phyloP scores from a whole-genome alignment of 352 stramenopile genomes.

The Pythium phragmiticola region DNA sequence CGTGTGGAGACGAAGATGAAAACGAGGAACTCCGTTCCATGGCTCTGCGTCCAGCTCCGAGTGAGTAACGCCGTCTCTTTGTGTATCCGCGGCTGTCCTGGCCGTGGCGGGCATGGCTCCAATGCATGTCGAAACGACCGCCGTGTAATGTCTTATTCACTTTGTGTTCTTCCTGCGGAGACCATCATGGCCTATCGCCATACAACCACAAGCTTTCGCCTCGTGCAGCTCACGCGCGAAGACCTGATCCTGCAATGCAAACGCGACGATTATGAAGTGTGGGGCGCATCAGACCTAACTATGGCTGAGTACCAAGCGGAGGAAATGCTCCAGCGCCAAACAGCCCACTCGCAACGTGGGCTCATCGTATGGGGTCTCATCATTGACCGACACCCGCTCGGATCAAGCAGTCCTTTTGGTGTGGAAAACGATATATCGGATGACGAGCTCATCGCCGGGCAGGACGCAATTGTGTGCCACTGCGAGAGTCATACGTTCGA shows the following conservation, averaged over 20 bases:
- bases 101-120: too few relatives aligned
- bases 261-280: slow-evolving; percentile 47
- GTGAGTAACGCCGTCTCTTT: too few relatives aligned
- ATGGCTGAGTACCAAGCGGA: slow-evolving; percentile 47
- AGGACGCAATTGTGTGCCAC: slow-evolving; percentile 42
- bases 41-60: too few relatives aligned
- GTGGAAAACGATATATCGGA: slow-evolving; percentile 21
- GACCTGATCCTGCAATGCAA: slow-evolving; percentile 61
- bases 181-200: not conserved
- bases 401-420: not conserved
- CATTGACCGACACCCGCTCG: slow-evolving; percentile 10
- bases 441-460: slow-evolving; percentile 17
- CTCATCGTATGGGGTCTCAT: slow-evolving; percentile 67
- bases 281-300: slow-evolving; percentile 25
- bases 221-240: slow-evolving; percentile 53
- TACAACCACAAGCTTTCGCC: slow-evolving; percentile 29
- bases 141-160: too few relatives aligned
- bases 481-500: slow-evolving; percentile 66
- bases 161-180: not conserved
- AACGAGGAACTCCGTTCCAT: too few relatives aligned
- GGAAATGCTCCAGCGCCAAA: slow-evolving; percentile 44
- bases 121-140: too few relatives aligned
- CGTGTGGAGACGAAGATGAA: too few relatives aligned
- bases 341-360: slow-evolving; percentile 38
- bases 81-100: too few relatives aligned